Percentiles rank a stretch among this genome's conserved stretches.
Conservation (phyloP, 768 basidiomycete genomes). For the Lactarius deliciosus region DNA sequence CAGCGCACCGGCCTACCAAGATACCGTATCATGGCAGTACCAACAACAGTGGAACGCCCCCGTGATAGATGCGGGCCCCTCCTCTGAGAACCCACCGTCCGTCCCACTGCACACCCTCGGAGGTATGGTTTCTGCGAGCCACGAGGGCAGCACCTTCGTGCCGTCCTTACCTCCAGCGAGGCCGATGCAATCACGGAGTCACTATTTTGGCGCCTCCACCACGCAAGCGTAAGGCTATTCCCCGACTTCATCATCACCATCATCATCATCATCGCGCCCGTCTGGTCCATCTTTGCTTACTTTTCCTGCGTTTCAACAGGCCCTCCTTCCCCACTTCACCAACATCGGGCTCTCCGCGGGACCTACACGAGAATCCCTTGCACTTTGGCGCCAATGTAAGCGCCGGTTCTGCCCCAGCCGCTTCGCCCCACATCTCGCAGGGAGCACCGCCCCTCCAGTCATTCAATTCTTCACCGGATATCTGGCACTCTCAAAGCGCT, state of each 20-base stretch:
- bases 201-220: constrained; percentile 4
- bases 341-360: constrained; percentile 9
- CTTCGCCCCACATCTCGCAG: constrained; percentile 9
- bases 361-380: constrained; percentile 9
- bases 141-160: constrained; percentile 15
- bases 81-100: constrained; percentile 12
- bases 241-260: background rate
- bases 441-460: background rate
- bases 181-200: constrained; percentile 6
- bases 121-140: constrained; percentile 19
- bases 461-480: constrained; percentile 13
- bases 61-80: constrained; percentile 6
- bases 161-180: constrained; percentile 8
- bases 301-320: background rate
- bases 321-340: constrained; percentile 14
- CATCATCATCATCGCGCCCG: background rate
- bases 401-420: background rate
- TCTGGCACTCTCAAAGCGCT: constrained; percentile 16
- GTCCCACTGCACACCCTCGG: constrained; percentile 10
- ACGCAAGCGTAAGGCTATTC: constrained; percentile 15
- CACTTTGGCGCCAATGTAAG: constrained; percentile 14
- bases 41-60: constrained; percentile 13
- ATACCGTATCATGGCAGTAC: constrained; percentile 19
- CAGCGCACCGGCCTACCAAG: constrained; percentile 18
- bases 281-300: constrained; percentile 8